These are phyloP conservation scores for Lophium mytilinum DNA, from an alignment of 495 filamentous ascomycete species.

Conservation along the genomic window DNA sequence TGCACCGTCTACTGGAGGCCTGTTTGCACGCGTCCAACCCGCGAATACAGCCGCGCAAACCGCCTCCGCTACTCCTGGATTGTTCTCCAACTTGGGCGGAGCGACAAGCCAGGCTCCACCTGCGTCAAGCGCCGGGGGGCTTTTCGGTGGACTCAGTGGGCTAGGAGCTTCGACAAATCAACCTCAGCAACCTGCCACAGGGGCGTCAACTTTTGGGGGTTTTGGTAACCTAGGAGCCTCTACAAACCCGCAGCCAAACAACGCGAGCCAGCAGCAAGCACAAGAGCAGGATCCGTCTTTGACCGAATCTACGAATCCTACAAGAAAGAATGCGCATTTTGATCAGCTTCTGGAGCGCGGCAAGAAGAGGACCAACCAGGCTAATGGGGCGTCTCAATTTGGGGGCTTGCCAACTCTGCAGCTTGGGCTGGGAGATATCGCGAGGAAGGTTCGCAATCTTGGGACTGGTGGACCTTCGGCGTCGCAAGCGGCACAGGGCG, in stretches of 20 bases:
- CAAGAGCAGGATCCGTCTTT: conserved; percentile 17
- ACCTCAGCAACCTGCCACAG: conserved; percentile 1
- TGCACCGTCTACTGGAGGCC: background rate
- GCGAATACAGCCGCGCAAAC: background rate
- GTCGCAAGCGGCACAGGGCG: conserved; percentile 37
- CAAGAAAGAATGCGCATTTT: conserved; percentile 57
- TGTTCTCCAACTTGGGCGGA: background rate
- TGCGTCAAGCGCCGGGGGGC: background rate
- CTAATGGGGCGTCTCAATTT: conserved; percentile 43
- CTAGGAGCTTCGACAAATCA: conserved; percentile 11
- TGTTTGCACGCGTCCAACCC: background rate
- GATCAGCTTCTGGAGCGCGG: conserved; percentile 78
- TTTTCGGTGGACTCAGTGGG: conserved; percentile 1
- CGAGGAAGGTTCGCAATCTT: conserved; percentile 71
- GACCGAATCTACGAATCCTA: conserved; percentile 11
- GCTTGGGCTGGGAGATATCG: conserved; percentile 78
- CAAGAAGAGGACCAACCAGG: conserved; percentile 45
- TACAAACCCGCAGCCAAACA: conserved; percentile 16
- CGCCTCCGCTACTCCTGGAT: background rate
- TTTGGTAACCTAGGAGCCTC: conserved; percentile 10
- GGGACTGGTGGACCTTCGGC: conserved; percentile 45
- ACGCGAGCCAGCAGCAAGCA: conserved; percentile 6
- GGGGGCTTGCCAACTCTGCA: conserved; percentile 63
- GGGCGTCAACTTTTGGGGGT: background rate
- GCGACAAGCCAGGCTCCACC: background rate